Base-by-base conservation (phyloP, 2,329 filamentous ascomycete genomes). In the Ascochyta koolunga region DNA sequence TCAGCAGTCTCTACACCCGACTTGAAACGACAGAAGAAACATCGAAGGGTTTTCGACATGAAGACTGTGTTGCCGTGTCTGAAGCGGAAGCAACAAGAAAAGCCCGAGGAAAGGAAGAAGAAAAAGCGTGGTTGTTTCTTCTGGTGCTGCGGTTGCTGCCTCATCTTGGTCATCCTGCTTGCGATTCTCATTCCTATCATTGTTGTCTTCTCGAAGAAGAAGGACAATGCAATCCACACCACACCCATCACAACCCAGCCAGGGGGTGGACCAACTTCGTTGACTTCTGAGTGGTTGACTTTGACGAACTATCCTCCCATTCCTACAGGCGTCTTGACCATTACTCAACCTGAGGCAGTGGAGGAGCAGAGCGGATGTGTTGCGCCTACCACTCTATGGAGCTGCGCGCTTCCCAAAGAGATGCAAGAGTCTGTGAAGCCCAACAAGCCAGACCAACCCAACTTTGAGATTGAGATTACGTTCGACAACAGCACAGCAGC, bases 231-330 rank as follows among this genome's bases (percentile, higher is more conserved):
- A 22, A 60, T 58, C 25, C 48, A 46, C 16, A 50, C 57, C 10
- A 49, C 41, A 21, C 61, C 43, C 32, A 47, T 43, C 13, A 21
- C 41, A n/a, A 52, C 33, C 41, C 60, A 63, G 16, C 60, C 64
- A 13, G 59, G 56, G 22, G 51, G 56, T 29, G 59, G 50, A 22
- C 45, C 61, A 31, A 49, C 56, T 4, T 48, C 55, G 51, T 40
- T 19, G 16, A 50, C 39, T 24, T 65, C 82, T 2, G 77, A 82
- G 42, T 97, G 91, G 89, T 80, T 96, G 51, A 96, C 96, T 69
- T 73, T 96, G 57, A 96, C 93, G 1, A 86, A 87, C 44, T 96
- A 90, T 62, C 93, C 93, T 16, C 89, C 92, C 0, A 90, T 97
- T 67, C 91, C 90, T 1, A 93, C 90, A 0, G 93, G 93, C 0